Evolutionary conservation across 495 filamentous ascomycete species (phyloP), one percentile per base, ranked within the genome.

Genomic region (Daldinia vernicosa): DNA sequence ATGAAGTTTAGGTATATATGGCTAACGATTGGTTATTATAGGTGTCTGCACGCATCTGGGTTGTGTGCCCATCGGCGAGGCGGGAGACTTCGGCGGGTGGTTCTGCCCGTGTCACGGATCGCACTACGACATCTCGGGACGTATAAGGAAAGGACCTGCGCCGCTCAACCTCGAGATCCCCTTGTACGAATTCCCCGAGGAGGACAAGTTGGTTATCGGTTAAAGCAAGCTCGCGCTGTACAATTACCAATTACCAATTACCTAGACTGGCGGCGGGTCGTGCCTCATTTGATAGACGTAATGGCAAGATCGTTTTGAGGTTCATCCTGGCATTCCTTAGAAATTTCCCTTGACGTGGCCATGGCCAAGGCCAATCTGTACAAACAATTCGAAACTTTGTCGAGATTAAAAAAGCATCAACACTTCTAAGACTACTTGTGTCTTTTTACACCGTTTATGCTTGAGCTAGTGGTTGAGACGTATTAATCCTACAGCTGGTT

Each of bases 101-200:
- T 99, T 99, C 90, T 99, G 95, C 86, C 95, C 95, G 68, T 99
- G 95, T 90, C 95, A 99, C 88, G 95, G 95, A 79, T 97, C 94
- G 63, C 95, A 99, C 86, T 99, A 99, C 88, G 95, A 99, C 83
- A 97, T 99, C 83, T 97, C 93, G 67, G 95, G 95, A 78, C 93
- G 95, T 80, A 91, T 94, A 84, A 89, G 95, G 82, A 97, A 92
- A 87, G 95, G 95, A 24, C 95, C 95, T 54, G 95, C 95, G 60
- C 95, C 95, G 69, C 87, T 98, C 76, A 99, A 99, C 87, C 87
- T 99, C 75, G 95, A 97, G 88, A 89, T 99, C 70, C 95, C 95
- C 67, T 74, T 77, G 77, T 99, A 99, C 85, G 90, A 89, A 71
- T 94, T 96, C 86, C 86, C 90, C 70, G 89, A 92, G 76, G 93